These are phyloP conservation scores for Pseudovirgaria hyperparasitica DNA, from an alignment of 2,329 filamentous ascomycete species.

Conservation along the genomic window DNA sequence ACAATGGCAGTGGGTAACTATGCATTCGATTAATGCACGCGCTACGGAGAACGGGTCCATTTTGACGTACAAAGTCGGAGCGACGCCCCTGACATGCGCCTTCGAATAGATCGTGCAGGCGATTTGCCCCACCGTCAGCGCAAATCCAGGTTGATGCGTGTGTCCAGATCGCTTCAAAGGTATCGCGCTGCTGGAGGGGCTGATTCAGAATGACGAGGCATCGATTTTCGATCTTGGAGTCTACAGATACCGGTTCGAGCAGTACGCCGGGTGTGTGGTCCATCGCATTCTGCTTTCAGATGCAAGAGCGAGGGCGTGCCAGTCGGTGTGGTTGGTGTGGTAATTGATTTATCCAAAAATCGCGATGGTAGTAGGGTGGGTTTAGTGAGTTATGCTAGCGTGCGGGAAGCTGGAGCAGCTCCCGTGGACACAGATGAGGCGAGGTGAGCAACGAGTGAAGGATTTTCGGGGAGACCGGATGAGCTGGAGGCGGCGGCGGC, in stretches of 20 bases:
- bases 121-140: slow-evolving; percentile 85
- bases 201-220: slow-evolving; percentile 34
- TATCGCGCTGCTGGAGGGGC: slow-evolving; percentile 34
- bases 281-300: too few relatives aligned
- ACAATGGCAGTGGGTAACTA: slow-evolving; percentile 51
- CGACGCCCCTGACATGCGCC: slow-evolving; percentile 12
- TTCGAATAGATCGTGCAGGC: slow-evolving; percentile 43
- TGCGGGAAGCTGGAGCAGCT: too few relatives aligned
- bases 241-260: slow-evolving; percentile 4
- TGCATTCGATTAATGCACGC: slow-evolving; percentile 12
- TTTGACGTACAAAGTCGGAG: slow-evolving; percentile 17
- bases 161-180: slow-evolving; percentile 32
- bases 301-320: too few relatives aligned
- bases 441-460: too few relatives aligned
- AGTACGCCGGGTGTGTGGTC: too few relatives aligned
- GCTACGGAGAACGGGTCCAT: slow-evolving; percentile 5
- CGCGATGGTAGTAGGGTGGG: too few relatives aligned
- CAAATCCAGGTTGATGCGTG: slow-evolving; percentile 57
- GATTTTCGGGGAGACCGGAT: too few relatives aligned
- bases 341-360: too few relatives aligned
- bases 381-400: too few relatives aligned
- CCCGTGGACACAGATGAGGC: too few relatives aligned
- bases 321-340: too few relatives aligned
- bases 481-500: too few relatives aligned
- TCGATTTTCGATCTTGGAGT: slow-evolving; percentile 9